Evolutionary conservation across 2,329 filamentous ascomycete genomes (phyloP), one percentile per base, ranked within the genome.

Genomic region (Fusarium avenaceum): DNA sequence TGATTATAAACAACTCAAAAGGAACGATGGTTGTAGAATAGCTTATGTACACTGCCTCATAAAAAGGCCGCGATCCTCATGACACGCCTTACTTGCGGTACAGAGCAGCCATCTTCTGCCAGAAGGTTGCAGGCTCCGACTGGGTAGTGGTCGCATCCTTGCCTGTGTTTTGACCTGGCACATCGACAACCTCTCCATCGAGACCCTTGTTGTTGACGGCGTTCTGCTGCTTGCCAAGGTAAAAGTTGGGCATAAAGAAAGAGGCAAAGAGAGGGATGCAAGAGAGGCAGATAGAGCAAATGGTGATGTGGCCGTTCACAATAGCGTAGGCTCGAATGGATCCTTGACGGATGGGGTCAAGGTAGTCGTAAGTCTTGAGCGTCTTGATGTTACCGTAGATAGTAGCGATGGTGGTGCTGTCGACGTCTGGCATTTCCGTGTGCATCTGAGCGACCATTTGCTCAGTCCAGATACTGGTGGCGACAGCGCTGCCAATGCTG

Each of bases 201-300:
- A 78, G 73, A 53, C 76, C 76, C 28, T 57, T 78, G 65, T 76
- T 77, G 6, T 65, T 77, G n/a, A 73, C 74, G 9, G 76, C 76
- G 22, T 78, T 77, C 66, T 78, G 76, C 56, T 76, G 72, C 66
- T 76, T 75, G 60, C 77, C 78, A 2, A 78, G 70, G 49, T 77
- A 79, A 67, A 64, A 82, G 72, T 82, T 75, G 44, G 80, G 79
- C 79, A 81, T 81, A 65, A 79, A 80, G 22, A 82, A 70, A 2
- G 78, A 70, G 6, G 77, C 78, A 28, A 81, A 48, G 0, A 80
- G 43, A 2, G 80, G 74, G 1, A 82, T 55, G 17, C 48, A 57
- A 28, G 77, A 70, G 17, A 82, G 62, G 6, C 65, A 57, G 22
- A 80, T 58, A 7, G 79, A 66, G 2, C 72, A 63, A 9, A 76